Evolutionary conservation across 2,329 filamentous ascomycete species (phyloP).

Genomic region (Cytospora piceicola): DNA sequence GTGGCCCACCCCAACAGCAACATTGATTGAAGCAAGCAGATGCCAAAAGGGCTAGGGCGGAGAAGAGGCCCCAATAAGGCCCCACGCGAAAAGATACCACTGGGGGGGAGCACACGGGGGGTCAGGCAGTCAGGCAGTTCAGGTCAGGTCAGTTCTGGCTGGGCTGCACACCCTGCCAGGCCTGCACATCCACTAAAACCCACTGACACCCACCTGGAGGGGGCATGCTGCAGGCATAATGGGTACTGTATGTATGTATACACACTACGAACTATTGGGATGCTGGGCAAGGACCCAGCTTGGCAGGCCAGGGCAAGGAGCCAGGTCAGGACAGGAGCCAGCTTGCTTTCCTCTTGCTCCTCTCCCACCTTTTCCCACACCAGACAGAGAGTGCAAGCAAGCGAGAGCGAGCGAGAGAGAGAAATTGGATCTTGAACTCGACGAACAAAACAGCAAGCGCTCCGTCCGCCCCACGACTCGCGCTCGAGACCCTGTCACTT

Average conservation of each 20-base stretch:
- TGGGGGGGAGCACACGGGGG: not conserved
- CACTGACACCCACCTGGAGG: no score
- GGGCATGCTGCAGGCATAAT: no score
- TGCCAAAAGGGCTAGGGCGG: not conserved
- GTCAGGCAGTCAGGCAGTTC: not conserved
- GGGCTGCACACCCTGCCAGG: not conserved
- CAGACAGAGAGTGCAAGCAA: no score
- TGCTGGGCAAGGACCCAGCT: no score
- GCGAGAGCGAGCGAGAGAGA: no score
- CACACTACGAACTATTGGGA: no score
- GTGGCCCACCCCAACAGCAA: not conserved
- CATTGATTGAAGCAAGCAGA: no score
- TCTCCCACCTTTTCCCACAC: not conserved
- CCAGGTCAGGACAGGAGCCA: no score
- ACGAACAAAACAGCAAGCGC: no score
- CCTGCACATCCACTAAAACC: not conserved
- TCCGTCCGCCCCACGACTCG: not conserved
- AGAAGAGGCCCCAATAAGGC: not conserved
- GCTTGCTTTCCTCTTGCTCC: not conserved
- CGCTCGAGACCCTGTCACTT: not conserved
- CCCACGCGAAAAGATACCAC: not conserved
- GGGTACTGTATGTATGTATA: no score
- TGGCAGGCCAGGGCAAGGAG: not conserved
- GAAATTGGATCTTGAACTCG: not conserved
- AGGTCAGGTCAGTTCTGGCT: not conserved